A percentile compares a stretch with the other conserved stretches of the same genome.
phyloP scores from a whole-genome alignment of 139 green algal species.

The Marvania coccoides region DNA sequence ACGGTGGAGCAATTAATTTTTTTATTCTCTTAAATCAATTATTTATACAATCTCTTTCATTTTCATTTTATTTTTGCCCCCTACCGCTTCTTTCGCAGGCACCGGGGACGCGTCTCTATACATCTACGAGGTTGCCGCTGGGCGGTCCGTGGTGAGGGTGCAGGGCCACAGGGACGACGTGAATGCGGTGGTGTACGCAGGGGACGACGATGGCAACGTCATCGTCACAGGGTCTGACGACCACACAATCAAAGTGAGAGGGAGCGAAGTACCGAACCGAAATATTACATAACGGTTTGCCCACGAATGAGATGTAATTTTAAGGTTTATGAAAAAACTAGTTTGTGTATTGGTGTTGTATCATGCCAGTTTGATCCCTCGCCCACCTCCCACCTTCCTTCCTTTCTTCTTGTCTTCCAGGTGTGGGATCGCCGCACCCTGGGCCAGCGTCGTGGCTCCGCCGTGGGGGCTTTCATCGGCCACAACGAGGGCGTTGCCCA shows the following conservation, averaged over 20 bases:
- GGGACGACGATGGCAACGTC: conserved; percentile 53
- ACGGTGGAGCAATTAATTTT: too few relatives aligned
- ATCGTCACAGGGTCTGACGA: conserved; percentile 81
- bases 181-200: conserved; percentile 81
- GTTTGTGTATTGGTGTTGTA: too few relatives aligned
- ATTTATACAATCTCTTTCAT: too few relatives aligned
- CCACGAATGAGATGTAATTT: too few relatives aligned
- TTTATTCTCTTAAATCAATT: too few relatives aligned
- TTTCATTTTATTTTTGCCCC: too few relatives aligned
- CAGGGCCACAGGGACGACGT: conserved; percentile 74
- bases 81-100: too few relatives aligned
- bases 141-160: conserved; percentile 19
- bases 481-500: conserved; percentile 91
- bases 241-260: conserved; percentile 60
- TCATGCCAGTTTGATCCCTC: too few relatives aligned
- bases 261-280: too few relatives aligned
- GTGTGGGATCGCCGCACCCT: conserved; percentile 72
- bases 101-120: conserved; percentile 60
- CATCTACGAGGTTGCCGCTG: conserved; percentile 73
- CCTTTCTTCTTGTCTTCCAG: not conserved
- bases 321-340: too few relatives aligned
- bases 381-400: not conserved
- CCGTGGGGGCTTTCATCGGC: conserved; percentile 73
- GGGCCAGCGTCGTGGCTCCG: not conserved
- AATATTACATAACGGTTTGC: not conserved